phyloP scores from a whole-genome alignment of 441 rosid species.

The Dalechampia spathulata region DNA sequence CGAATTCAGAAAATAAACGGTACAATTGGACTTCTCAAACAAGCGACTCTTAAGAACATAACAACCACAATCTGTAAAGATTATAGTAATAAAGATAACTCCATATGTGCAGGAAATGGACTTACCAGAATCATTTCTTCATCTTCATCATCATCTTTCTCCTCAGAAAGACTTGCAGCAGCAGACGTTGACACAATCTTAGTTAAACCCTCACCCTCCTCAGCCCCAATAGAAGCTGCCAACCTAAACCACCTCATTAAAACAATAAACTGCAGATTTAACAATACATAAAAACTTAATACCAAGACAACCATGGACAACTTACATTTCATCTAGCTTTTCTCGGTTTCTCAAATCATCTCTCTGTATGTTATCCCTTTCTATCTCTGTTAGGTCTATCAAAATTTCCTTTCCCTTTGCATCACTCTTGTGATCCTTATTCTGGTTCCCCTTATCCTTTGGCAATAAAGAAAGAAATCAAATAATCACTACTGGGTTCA shows the following conservation, averaged over 20 bases:
- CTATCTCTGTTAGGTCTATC: slow-evolving; percentile 20
- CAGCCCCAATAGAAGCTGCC: slow-evolving; percentile 64
- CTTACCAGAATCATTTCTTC: slow-evolving; percentile 73
- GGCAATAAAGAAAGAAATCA: background rate
- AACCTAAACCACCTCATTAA: slow-evolving; percentile 39
- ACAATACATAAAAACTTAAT: slow-evolving; percentile 6
- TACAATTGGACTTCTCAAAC: slow-evolving; percentile 2
- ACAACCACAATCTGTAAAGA: slow-evolving; percentile 1
- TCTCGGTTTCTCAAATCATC: slow-evolving; percentile 32
- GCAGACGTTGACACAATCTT: slow-evolving; percentile 40
- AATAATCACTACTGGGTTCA: background rate
- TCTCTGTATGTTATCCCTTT: slow-evolving; percentile 19
- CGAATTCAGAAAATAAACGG: background rate
- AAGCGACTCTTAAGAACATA: background rate
- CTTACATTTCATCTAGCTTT: slow-evolving; percentile 74
- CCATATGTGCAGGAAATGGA: background rate
- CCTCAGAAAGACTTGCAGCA: slow-evolving; percentile 37
- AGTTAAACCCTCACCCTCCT: slow-evolving; percentile 39
- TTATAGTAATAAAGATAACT: background rate
- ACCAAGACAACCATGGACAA: slow-evolving; percentile 8
- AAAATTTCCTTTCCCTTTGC: slow-evolving; percentile 50
- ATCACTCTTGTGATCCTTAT: slow-evolving; percentile 24
- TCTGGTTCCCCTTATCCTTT: slow-evolving; percentile 3
- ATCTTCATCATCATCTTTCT: slow-evolving; percentile 49
- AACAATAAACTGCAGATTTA: slow-evolving; percentile 19